Evolutionary conservation across 1,284 basidiomycete genomes (phyloP), one percentile per base, ranked within the genome.

Genomic region (Ustilago xerochloae): DNA sequence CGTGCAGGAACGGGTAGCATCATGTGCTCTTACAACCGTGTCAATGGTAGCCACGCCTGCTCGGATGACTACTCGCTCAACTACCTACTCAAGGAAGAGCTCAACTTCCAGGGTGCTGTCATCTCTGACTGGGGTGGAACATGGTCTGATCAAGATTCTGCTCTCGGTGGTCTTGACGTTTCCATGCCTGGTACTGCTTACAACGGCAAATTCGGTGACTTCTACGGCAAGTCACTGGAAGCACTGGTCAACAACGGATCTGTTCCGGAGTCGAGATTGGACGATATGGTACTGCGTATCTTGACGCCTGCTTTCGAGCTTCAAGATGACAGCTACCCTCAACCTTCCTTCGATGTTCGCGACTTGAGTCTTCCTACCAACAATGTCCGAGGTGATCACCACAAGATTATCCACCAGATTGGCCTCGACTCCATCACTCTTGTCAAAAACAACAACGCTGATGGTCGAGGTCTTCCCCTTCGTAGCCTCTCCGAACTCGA

Each of bases 31-130:
- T 83, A 83, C 76, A 81, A 81, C 55, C 90, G 47, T 84, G 86
- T 93, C 75, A 91, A 92, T 75, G 89, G 88, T 16, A 89, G 88
- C 0, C 91, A 86, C 76, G 87, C 90, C 0, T 91, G 90, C 76
- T 88, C 90, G 74, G 91, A 92, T 76, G 86, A 88, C 69, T 87
- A 89, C 78, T 87, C 87, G 3, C 83, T 91, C 60, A 92, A 91
- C 80, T 88, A 88, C 13, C 85, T 91, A 22, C 84, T 92, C 51
- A 92, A 92, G 85, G 87, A 87, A 22, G 91, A 92, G 81, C 87
- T 89, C 61, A 92, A 90, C 9, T 93, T 92, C 87, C 90, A 90
- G 85, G 92, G 92, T 22, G 90, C 87, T 66, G 86, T 89, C 53
- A 87, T 89, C 85, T 80, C 76, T 24, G 77, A 80, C 45, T 82